phyloP scores from a whole-genome alignment of 495 filamentous ascomycete genomes.

The Evernia prunastri region DNA sequence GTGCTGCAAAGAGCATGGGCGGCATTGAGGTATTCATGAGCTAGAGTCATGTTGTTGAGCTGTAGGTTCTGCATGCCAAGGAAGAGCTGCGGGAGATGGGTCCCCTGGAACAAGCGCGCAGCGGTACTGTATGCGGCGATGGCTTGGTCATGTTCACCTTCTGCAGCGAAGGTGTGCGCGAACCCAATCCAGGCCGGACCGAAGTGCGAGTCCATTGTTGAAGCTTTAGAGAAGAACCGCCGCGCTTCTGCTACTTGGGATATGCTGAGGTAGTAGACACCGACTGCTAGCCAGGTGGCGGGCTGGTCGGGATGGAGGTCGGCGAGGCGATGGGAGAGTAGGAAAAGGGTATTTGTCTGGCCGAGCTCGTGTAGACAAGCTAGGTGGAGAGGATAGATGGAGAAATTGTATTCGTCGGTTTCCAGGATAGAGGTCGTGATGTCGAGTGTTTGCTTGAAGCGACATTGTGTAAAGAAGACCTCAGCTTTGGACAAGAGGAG shows the following conservation, averaged over 20 bases:
- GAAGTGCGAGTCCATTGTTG: constrained; percentile 95
- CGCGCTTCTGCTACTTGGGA: constrained; percentile 87
- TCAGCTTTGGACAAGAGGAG: constrained; percentile 89
- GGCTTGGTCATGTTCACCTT: constrained; percentile 97
- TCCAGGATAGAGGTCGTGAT: constrained; percentile 76
- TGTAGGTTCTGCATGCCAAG: constrained; percentile 97
- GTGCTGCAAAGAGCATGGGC: constrained; percentile 69
- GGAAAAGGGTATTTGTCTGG: constrained; percentile 80
- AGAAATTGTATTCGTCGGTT: constrained; percentile 69
- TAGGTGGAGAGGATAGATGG: constrained; percentile 82
- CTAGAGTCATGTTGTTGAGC: constrained; percentile 87
- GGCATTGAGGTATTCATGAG: constrained; percentile 90
- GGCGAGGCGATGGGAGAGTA: constrained; percentile 89
- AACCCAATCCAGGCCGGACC: constrained; percentile 99
- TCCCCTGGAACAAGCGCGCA: constrained; percentile 91
- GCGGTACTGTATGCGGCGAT: constrained; percentile 97
- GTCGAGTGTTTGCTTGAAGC: constrained; percentile 76
- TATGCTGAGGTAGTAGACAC: constrained; percentile 88
- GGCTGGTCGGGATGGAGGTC: constrained; percentile 88
- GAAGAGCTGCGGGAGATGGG: constrained; percentile 92
- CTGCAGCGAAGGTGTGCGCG: constrained; percentile 99
- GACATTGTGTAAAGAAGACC: constrained; percentile 88
- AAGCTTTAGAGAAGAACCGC: constrained; percentile 93
- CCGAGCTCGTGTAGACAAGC: constrained; percentile 85
- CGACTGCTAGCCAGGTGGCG: constrained; percentile 86